Percentiles rank a stretch among this genome's conserved stretches.
These are phyloP conservation scores for Beauveria asiatica DNA, from an alignment of 2,329 filamentous ascomycete species.

Conservation along the genomic window DNA sequence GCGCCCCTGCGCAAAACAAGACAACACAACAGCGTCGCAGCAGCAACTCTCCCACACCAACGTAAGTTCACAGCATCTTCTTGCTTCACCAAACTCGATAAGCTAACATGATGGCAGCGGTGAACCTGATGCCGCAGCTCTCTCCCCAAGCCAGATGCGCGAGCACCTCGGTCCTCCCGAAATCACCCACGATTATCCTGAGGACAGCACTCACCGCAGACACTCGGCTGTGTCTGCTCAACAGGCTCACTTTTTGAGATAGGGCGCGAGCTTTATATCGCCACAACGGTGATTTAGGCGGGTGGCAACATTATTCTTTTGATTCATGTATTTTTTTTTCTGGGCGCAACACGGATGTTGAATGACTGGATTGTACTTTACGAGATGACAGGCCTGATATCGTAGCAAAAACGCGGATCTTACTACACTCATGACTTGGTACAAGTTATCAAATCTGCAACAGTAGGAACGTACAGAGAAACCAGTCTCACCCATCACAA, in stretches of 20 bases:
- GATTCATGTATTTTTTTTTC: not conserved
- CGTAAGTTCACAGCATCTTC: not conserved
- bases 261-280: not conserved
- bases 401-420: not conserved
- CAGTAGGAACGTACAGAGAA: not conserved
- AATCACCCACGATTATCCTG: conserved; percentile 10
- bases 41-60: not conserved
- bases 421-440: not conserved
- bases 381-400: not conserved
- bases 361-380: not conserved
- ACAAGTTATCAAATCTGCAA: too few species aligned
- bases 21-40: not conserved
- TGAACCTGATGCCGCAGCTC: not conserved
- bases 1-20: not conserved
- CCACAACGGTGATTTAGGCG: not conserved
- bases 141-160: conserved; percentile 2
- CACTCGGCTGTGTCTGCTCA: conserved; percentile 9
- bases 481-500: not conserved
- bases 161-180: conserved; percentile 8
- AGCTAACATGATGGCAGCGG: not conserved
- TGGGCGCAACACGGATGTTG: not conserved
- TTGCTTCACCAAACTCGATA: not conserved
- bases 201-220: conserved; percentile 10
- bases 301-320: not conserved
- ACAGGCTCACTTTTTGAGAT: conserved; percentile 8